Evolutionary conservation across 1,284 basidiomycete genomes (phyloP).

Genomic region (Cryptococcus neoformans): DNA sequence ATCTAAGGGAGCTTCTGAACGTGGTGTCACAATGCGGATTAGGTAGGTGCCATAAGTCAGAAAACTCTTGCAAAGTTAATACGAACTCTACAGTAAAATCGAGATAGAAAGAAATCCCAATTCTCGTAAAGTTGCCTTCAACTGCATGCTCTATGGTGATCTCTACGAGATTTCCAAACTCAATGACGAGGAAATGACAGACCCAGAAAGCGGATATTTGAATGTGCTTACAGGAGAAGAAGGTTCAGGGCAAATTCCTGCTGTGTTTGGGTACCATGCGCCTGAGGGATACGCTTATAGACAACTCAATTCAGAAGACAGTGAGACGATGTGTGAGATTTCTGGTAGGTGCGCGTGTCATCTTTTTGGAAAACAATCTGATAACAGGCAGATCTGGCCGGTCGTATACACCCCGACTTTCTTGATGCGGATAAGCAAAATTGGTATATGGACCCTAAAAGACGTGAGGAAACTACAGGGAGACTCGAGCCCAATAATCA

Average conservation of each 20-base stretch:
- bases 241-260: constrained; percentile 3
- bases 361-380: background rate
- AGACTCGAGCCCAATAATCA: constrained; percentile 12
- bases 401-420: constrained; percentile 37
- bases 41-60: constrained; percentile 17
- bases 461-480: constrained; percentile 6
- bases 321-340: constrained; percentile 34
- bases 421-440: constrained; percentile 22
- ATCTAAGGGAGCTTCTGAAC: constrained; percentile 15
- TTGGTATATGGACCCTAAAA: constrained; percentile 17
- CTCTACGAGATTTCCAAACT: constrained; percentile 28
- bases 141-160: constrained; percentile 31
- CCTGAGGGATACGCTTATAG: constrained; percentile 27
- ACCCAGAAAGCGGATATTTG: background rate
- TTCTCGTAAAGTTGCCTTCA: too few relatives aligned
- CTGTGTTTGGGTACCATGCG: constrained; percentile 11
- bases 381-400: constrained; percentile 30
- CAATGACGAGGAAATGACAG: background rate
- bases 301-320: constrained; percentile 24
- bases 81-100: too few relatives aligned
- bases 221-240: background rate
- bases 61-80: too few relatives aligned
- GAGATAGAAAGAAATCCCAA: too few relatives aligned
- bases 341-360: constrained; percentile 22
- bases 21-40: constrained; percentile 31